Conservation (phyloP, 257 asterid species). For the Sherardia arvensis region DNA sequence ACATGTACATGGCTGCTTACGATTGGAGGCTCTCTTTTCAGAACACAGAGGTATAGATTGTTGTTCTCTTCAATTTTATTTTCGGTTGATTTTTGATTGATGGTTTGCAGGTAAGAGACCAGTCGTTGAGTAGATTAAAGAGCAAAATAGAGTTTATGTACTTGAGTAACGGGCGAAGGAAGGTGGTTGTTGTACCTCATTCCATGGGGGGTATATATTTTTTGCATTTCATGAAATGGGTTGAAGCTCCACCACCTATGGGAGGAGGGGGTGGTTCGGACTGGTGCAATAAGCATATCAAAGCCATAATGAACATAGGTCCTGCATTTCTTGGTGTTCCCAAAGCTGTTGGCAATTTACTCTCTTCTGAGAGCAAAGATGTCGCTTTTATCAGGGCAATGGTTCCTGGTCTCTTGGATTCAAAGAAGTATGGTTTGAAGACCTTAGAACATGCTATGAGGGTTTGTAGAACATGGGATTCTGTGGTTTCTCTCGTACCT, state of each 20-base stretch:
- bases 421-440: constrained; percentile 59
- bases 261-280: constrained; percentile 82
- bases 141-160: constrained; percentile 89
- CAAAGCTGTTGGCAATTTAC: constrained; percentile 46
- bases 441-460: constrained; percentile 70
- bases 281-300: constrained; percentile 89
- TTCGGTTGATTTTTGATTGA: no score
- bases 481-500: constrained; percentile 62
- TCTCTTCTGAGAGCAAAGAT: constrained; percentile 86
- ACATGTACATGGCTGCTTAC: constrained; percentile 88
- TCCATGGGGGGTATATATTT: constrained; percentile 88
- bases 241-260: constrained; percentile 62
- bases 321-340: constrained; percentile 93
- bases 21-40: constrained; percentile 94
- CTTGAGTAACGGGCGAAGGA: constrained; percentile 49
- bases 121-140: constrained; percentile 70
- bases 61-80: no score
- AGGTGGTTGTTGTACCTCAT: constrained; percentile 94
- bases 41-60: constrained; percentile 58
- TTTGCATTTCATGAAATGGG: constrained; percentile 91
- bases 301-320: constrained; percentile 67
- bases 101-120: constrained; percentile 65
- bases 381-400: constrained; percentile 71
- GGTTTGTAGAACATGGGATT: constrained; percentile 77
- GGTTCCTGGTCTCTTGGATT: constrained; percentile 73